Percentiles rank a stretch among this genome's conserved stretches.
These are phyloP conservation scores for Fusarium goolgardi DNA, from an alignment of 2,329 filamentous ascomycete species.

Conservation along the genomic window DNA sequence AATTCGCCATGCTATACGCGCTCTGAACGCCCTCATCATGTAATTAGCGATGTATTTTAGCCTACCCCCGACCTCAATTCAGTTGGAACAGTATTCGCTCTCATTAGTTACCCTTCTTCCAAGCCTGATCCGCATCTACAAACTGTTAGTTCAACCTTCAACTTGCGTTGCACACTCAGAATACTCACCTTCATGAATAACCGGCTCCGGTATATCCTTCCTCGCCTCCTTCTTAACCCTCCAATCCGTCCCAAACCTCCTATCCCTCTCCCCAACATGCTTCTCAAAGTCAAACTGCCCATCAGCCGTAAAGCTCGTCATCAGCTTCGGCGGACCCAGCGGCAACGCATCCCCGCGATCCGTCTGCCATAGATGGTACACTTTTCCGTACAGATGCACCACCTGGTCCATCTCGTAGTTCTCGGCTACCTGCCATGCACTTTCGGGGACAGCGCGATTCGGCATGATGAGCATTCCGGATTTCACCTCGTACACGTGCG, in stretches of 20 bases:
- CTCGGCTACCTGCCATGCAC: conserved; percentile 80
- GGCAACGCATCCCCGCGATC: conserved; percentile 74
- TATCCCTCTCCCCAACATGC: conserved; percentile 58
- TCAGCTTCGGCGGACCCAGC: conserved; percentile 64
- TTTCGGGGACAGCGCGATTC: conserved; percentile 66
- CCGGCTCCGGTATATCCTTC: conserved; percentile 55
- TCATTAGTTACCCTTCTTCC: conserved; percentile 32
- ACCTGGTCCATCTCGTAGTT: conserved; percentile 84
- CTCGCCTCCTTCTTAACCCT: conserved; percentile 58
- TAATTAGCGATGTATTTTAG: accelerated
- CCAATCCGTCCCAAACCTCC: conserved; percentile 59
- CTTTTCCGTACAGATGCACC: conserved; percentile 81
- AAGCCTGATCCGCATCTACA: conserved; percentile 43
- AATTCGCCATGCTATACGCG: too few relatives aligned
- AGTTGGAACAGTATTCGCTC: accelerated
- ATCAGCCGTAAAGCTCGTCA: conserved; percentile 64
- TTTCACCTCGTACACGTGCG: conserved; percentile 79
- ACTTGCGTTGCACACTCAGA: accelerated
- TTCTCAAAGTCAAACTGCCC: conserved; percentile 62
- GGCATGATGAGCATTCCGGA: conserved; percentile 86
- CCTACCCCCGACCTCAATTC: background rate
- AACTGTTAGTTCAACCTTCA: conserved; percentile 10
- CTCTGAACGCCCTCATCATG: accelerated
- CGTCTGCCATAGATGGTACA: conserved; percentile 88
- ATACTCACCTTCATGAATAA: conserved; percentile 56